Evolutionary conservation across 2,329 filamentous ascomycete genomes (phyloP), one percentile per base, ranked within the genome.

Genomic region (Phialophora verrucosa): DNA sequence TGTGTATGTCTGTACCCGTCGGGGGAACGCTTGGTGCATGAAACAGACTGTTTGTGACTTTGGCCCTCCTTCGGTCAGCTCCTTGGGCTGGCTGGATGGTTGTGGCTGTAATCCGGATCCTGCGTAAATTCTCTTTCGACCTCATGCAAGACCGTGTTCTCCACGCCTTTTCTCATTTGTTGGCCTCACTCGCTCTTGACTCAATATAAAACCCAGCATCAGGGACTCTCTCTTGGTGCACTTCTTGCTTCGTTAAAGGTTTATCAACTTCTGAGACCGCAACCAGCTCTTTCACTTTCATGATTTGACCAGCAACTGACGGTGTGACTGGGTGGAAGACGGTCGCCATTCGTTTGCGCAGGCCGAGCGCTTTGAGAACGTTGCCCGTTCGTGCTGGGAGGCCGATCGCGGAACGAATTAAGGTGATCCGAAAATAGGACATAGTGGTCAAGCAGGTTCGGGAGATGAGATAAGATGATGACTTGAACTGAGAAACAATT

Each of bases 251-350:
- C 7, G 84, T 89, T 79, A 92, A 77, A 35, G 84, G 78, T 68
- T 80, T 77, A 38, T 89, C 87, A 53, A 96, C 92, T 81, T 96
- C 93, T 72, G 88, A 83, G 42, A 97, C 92, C 62, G 87, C 84
- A 54, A 97, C 91, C 69, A 97, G 83, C 81, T 97, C 93, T 83
- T 97, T 97, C 73, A 97, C 92, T 79, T 90, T 90, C 84, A 97
- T 90, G 75, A 97, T 92, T 83, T 96, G 92, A 76, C 93, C 93
- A 10, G 93, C 93, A 69, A 92, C 88, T 72, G 92, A 88, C 50
- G 89, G 87, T 68, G 86, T 86, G 68, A 96, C 92, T 44, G 91
- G 91, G 79, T 96, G 90, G 84, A 96, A 97, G 74, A 97, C 93
- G 62, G 91, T 94, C 75, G 89, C 89, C 85, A 90, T 89, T 74